Percentiles rank a stretch among this genome's conserved stretches.
Conservation (phyloP, 2,329 filamentous ascomycete genomes). For the Aureobasidium lini region DNA sequence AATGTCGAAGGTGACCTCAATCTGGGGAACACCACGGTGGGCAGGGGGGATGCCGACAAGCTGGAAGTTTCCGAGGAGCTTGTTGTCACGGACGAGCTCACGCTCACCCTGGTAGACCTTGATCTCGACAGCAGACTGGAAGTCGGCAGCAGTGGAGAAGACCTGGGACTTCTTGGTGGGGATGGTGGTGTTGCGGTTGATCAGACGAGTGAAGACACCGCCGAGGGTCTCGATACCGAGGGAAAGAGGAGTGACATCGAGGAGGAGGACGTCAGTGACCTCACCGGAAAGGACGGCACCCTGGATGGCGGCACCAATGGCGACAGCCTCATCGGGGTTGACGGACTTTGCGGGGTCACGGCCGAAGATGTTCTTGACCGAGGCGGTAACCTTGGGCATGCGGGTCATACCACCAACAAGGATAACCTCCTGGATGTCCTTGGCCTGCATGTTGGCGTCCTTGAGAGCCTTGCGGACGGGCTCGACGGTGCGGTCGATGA, state of each 20-base stretch:
- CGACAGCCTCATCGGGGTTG: conserved; percentile 98
- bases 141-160: conserved; percentile 10
- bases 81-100: conserved; percentile 98
- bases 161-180: conserved; percentile 18
- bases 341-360: conserved; percentile 99
- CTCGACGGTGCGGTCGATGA: conserved; percentile 86
- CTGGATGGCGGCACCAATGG: conserved; percentile 97
- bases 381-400: conserved; percentile 75
- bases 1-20: conserved; percentile 98
- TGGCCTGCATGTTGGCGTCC: conserved; percentile 81
- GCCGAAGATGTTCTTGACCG: conserved; percentile 84
- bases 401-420: conserved; percentile 98
- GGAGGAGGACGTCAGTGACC: conserved; percentile 90
- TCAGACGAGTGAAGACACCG: conserved; percentile 95
- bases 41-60: conserved; percentile 59
- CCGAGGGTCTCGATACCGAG: conserved; percentile 99
- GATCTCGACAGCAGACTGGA: conserved; percentile 83
- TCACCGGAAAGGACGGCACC: conserved; percentile 97
- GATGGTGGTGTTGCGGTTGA: conserved; percentile 51
- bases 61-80: conserved; percentile 98
- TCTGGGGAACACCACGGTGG: conserved; percentile 89
- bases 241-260: conserved; percentile 93
- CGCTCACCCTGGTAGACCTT: conserved; percentile 99
- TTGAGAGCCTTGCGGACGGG: conserved; percentile 95
- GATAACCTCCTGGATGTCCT: conserved; percentile 93